Base-by-base conservation (phyloP, 257 asterid genomes). In the Gentiana dahurica region DNA sequence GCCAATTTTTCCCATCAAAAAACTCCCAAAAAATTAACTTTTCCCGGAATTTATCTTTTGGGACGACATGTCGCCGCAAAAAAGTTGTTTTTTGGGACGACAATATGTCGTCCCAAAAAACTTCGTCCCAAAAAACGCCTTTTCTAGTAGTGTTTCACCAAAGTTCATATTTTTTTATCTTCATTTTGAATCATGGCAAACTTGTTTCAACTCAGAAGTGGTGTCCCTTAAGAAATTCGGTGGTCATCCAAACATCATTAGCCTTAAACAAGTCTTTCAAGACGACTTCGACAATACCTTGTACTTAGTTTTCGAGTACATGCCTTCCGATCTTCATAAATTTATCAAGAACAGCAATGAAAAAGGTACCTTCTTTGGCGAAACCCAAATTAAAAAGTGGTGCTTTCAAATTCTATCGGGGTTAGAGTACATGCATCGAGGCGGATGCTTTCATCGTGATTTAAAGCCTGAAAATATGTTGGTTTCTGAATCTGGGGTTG, bases 391-490 rank as follows among this genome's bases (percentile, higher is more conserved):
- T 0, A 80, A 75, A 67, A 82, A 80, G 71, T 84, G 95, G 10
- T 84, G 89, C 77, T 87, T 81, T 67, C 93, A 82, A 78, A 85
- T 87, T 65, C 79, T 87, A 71, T 92, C 79, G 54, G 96, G 93
- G 62, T 92, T 87, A 8, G 85, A 89, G 13, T 82, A 82, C 78
- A 76, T 82, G 64, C 94, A 87, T 61, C 85, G 76, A 61, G 85
- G 76, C 53, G 96, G 96, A 61, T 87, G 80, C 72, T 81, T 87
- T 67, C 96, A 87, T 59, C 92, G 96, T 63, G 96, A 87, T 79
- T 82, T 87, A 65, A 87, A 87, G 69, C 96, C 96, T 11, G 11
- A 36, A 7, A 49, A 15, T 54, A 34, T 52, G 4, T 47, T 49
- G 52, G 8, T 58, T 47, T n/a, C 45, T 2, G 36, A 37, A 11